Conservation (phyloP, 176 grass and related monocot genomes). For the Thinopyrum elongatum region DNA sequence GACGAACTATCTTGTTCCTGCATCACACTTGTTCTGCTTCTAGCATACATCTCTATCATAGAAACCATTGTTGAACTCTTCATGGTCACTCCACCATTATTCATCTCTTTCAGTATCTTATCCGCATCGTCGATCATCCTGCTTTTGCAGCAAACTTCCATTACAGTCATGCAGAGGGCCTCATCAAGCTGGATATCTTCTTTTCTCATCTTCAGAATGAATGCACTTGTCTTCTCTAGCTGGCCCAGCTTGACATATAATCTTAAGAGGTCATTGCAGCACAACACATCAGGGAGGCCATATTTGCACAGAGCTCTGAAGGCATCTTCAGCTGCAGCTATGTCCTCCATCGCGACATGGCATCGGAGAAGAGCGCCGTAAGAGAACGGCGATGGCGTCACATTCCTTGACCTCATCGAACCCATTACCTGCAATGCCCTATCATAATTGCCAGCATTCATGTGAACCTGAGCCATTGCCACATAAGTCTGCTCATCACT, state of each 20-base stretch:
- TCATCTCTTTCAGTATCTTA: slow-evolving; percentile 59
- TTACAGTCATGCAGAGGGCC: slow-evolving; percentile 62
- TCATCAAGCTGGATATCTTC: slow-evolving; percentile 46
- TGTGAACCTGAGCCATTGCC: slow-evolving; percentile 83
- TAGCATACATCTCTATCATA: slow-evolving; percentile 63
- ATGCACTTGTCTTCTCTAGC: slow-evolving; percentile 60
- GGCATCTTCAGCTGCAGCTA: slow-evolving; percentile 55
- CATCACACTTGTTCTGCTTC: slow-evolving; percentile 42
- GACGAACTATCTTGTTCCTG: slow-evolving; percentile 42
- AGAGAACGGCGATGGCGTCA: slow-evolving; percentile 61
- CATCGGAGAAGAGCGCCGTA: slow-evolving; percentile 66
- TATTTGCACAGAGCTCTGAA: slow-evolving; percentile 54
- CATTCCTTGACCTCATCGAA: slow-evolving; percentile 54
- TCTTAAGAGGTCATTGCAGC: slow-evolving; percentile 63
- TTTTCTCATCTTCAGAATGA: slow-evolving; percentile 57
- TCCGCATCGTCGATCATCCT: slow-evolving; percentile 48
- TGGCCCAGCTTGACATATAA: slow-evolving; percentile 60
- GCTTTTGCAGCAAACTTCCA: slow-evolving; percentile 75
- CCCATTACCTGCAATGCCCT: slow-evolving; percentile 63
- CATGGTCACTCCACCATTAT: slow-evolving; percentile 28
- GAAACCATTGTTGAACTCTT: slow-evolving; percentile 41
- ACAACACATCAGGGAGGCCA: slow-evolving; percentile 44
- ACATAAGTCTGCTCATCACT: slow-evolving; percentile 84
- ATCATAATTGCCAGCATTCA: slow-evolving; percentile 51
- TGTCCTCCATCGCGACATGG: slow-evolving; percentile 63